Evolutionary conservation across 2,329 filamentous ascomycete species (phyloP).

Genomic region (Colletotrichum liaoningense): DNA sequence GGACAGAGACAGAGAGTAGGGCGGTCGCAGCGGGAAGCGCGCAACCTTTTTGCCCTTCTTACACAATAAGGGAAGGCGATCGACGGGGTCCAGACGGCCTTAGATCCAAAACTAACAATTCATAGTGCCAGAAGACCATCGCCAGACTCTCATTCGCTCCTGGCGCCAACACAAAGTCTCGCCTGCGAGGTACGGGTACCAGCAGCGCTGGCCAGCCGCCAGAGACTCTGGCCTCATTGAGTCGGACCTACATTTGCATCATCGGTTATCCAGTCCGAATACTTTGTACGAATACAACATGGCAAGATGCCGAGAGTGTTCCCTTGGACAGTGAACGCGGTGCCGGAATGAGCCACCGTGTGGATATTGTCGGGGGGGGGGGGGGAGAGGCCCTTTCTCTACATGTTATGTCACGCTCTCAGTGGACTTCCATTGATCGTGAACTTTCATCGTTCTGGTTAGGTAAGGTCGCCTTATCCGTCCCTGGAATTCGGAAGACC

Average conservation of each 20-base stretch:
- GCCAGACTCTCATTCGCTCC: background rate
- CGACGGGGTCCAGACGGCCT: slow-evolving; percentile 21
- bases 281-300: background rate
- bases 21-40: slow-evolving; percentile 21
- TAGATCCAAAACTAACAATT: background rate
- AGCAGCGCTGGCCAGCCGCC: background rate
- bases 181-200: slow-evolving; percentile 6
- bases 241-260: background rate
- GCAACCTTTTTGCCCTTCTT: background rate
- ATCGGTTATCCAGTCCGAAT: background rate
- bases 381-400: slow-evolving; percentile 24
- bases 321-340: background rate
- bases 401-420: background rate
- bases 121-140: background rate
- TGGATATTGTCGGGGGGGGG: background rate
- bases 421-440: background rate
- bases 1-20: background rate
- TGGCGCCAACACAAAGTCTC: background rate
- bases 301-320: background rate
- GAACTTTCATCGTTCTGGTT: background rate
- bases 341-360: background rate
- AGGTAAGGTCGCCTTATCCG: background rate
- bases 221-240: background rate
- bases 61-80: slow-evolving; percentile 1
- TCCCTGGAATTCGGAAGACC: background rate